phyloP scores from a whole-genome alignment of 1,284 basidiomycete species.

The Cystobasidiaceae sp. region DNA sequence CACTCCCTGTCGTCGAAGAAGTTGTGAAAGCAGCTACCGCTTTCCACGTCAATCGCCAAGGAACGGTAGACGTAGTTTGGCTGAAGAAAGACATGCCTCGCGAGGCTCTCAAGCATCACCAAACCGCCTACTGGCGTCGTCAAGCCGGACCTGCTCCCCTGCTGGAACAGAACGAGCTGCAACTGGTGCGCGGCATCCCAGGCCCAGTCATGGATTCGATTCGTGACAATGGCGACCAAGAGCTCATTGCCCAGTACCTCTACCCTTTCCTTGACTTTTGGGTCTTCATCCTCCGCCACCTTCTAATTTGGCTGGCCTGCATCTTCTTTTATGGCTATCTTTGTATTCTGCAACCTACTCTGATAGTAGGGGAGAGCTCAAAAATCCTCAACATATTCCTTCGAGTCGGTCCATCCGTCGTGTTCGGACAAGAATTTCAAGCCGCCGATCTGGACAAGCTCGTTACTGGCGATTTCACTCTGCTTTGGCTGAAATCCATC shows the following conservation, averaged over 20 bases:
- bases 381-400: background rate
- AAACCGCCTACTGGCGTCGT: background rate
- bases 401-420: background rate
- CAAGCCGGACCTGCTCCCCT: background rate
- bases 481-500: background rate
- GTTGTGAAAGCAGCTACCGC: slow-evolving; percentile 5
- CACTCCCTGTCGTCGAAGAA: slow-evolving; percentile 1
- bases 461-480: background rate
- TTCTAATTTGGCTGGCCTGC: background rate
- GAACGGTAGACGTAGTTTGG: background rate
- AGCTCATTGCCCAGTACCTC: slow-evolving; percentile 1
- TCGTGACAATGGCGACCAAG: background rate
- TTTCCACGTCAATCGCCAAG: background rate
- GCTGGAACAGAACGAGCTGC: background rate
- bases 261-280: slow-evolving; percentile 9
- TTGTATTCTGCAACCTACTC: slow-evolving; percentile 1
- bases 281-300: slow-evolving; percentile 3
- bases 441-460: background rate
- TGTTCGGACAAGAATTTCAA: background rate
- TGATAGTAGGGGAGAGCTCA: slow-evolving; percentile 1
- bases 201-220: background rate
- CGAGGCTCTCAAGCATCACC: background rate
- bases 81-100: slow-evolving; percentile 16
- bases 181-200: background rate
- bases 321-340: background rate